A percentile compares a stretch with the other conserved stretches of the same genome.
These are phyloP conservation scores for Tetrahymena borealis DNA, from an alignment of 73 alveolate genomes.

Conservation along the genomic window DNA sequence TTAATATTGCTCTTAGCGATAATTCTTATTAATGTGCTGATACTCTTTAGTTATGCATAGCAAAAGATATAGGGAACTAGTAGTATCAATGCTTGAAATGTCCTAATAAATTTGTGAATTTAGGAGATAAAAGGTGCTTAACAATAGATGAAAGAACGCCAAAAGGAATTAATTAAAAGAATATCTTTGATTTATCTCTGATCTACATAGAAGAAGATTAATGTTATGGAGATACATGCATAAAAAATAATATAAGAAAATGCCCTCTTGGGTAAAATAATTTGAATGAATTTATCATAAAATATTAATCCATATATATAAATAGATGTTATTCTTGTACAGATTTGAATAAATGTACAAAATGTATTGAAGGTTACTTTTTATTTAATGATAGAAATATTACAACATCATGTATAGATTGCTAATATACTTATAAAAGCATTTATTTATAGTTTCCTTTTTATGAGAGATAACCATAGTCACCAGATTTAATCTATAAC, in stretches of 20 bases:
- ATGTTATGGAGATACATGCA: neutral
- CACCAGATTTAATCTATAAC: neutral
- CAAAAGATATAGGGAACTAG: neutral
- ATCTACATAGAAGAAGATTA: neutral
- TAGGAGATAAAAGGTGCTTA: neutral
- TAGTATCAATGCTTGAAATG: neutral
- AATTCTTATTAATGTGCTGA: neutral
- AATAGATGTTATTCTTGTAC: neutral
- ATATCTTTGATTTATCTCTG: neutral
- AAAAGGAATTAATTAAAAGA: neutral
- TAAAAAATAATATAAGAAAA: neutral
- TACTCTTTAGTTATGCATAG: neutral
- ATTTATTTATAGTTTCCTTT: too few species aligned
- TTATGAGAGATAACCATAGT: too few species aligned
- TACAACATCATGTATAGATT: neutral
- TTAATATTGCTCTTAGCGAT: neutral
- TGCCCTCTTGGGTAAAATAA: neutral
- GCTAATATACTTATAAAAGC: neutral
- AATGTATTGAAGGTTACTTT: neutral
- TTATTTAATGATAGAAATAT: neutral
- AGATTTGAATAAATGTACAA: neutral
- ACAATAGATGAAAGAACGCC: neutral
- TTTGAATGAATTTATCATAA: too few species aligned
- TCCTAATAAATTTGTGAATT: neutral
- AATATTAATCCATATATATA: too few species aligned